A percentile compares a stretch with the other conserved stretches of the same genome.
Evolutionary conservation across 306 rosid species (phyloP).

Genomic region (Prosopis cineraria): DNA sequence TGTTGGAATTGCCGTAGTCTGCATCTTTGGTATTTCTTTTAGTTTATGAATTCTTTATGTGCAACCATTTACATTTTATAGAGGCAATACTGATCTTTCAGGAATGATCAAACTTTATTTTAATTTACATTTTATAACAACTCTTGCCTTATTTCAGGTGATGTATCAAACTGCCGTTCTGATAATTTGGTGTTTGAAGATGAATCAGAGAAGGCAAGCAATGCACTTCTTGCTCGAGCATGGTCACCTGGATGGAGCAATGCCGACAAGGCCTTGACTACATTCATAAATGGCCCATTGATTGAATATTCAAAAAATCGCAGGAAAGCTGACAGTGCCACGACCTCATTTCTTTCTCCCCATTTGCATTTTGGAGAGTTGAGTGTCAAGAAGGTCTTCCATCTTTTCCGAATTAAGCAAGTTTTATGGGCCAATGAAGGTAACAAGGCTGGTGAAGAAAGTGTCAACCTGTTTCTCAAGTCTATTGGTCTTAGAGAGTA

Average conservation of each 20-base stretch:
- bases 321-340: constrained; percentile 91
- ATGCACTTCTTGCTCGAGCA: constrained; percentile 96
- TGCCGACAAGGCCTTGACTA: constrained; percentile 82
- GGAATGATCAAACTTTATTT: constrained; percentile 13
- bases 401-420: constrained; percentile 92
- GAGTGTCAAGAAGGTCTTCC: constrained; percentile 92
- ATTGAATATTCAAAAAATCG: constrained; percentile 81
- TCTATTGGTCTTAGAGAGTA: constrained; percentile 94
- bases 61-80: background rate
- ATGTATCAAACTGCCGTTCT: constrained; percentile 62
- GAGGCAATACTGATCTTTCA: background rate
- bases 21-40: background rate
- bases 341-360: constrained; percentile 95
- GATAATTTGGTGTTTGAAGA: constrained; percentile 83
- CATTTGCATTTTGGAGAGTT: constrained; percentile 97
- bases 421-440: constrained; percentile 94
- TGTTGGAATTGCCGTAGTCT: background rate
- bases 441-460: constrained; percentile 81
- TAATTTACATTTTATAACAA: background rate
- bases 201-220: constrained; percentile 94
- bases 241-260: constrained; percentile 99
- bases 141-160: constrained; percentile 54
- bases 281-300: constrained; percentile 86
- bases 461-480: constrained; percentile 86
- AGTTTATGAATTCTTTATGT: background rate